phyloP scores from a whole-genome alignment of 2,329 filamentous ascomycete genomes.

The Alternaria rosae region DNA sequence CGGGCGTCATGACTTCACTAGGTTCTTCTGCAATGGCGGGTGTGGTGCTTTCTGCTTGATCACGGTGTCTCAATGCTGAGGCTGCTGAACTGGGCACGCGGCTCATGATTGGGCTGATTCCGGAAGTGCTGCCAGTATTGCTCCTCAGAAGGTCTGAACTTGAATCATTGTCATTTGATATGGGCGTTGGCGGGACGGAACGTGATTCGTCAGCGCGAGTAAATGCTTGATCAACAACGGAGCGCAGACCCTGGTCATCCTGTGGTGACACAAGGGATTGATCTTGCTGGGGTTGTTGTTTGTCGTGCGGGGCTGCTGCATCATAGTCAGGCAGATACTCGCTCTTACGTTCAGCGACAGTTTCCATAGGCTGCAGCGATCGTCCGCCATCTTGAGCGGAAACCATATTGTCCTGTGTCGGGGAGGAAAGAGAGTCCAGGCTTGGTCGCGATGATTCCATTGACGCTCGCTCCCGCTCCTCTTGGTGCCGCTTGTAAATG shows the following conservation, averaged over 20 bases:
- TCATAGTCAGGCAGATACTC: constrained; percentile 62
- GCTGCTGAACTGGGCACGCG: constrained; percentile 58
- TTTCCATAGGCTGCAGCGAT: constrained; percentile 53
- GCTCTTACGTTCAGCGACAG: constrained; percentile 66
- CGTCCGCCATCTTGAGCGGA: constrained; percentile 33
- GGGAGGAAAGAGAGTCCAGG: constrained; percentile 58
- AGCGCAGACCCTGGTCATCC: constrained; percentile 41
- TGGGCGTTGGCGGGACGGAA: constrained; percentile 60
- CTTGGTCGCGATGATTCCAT: constrained; percentile 66
- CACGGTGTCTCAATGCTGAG: constrained; percentile 48
- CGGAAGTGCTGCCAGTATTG: constrained; percentile 68
- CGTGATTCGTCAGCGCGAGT: constrained; percentile 64
- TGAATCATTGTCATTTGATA: constrained; percentile 54
- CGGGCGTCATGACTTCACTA: constrained; percentile 44
- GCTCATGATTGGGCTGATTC: constrained; percentile 72
- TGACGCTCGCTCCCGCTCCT: constrained; percentile 67
- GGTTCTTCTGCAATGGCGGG: constrained; percentile 65
- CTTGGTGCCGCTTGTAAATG: constrained; percentile 75
- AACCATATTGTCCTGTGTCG: constrained; percentile 28
- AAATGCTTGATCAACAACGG: constrained; percentile 71
- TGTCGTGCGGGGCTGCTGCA: constrained; percentile 14
- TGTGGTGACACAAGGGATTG: constrained; percentile 24
- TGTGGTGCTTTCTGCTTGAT: constrained; percentile 52
- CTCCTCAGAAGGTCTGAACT: constrained; percentile 61
- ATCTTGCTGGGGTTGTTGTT: constrained; percentile 16